A percentile compares a stretch with the other conserved stretches of the same genome.
phyloP scores from a whole-genome alignment of 1,284 basidiomycete genomes.

The Papiliotrema nemorosa region DNA sequence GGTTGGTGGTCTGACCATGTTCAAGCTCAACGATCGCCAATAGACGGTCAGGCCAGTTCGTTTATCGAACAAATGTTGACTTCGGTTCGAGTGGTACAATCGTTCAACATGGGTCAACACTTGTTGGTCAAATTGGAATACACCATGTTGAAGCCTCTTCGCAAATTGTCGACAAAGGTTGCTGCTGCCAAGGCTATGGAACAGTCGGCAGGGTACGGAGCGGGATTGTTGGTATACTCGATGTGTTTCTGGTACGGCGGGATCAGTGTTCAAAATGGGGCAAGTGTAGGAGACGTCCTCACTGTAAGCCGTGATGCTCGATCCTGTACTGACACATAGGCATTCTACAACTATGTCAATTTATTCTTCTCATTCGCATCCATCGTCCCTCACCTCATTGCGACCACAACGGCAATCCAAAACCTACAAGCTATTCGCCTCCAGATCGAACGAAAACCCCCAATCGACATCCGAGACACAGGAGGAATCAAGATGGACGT shows the following conservation, averaged over 20 bases:
- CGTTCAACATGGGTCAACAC: slow-evolving; percentile 42
- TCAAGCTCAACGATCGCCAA: slow-evolving; percentile 28
- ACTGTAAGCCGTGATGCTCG: slow-evolving; percentile 17
- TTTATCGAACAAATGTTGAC: slow-evolving; percentile 50
- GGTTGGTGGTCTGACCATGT: slow-evolving; percentile 40
- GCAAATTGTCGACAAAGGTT: slow-evolving; percentile 36
- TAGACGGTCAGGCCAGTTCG: slow-evolving; percentile 47
- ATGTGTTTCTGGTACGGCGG: slow-evolving; percentile 36
- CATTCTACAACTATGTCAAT: slow-evolving; percentile 31
- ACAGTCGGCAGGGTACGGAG: slow-evolving; percentile 29
- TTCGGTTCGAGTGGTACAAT: slow-evolving; percentile 49
- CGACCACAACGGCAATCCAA: slow-evolving; percentile 26
- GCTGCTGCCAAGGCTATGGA: slow-evolving; percentile 27
- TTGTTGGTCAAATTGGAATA: slow-evolving; percentile 43
- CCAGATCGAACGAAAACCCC: slow-evolving; percentile 40
- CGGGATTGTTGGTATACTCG: slow-evolving; percentile 23
- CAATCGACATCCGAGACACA: slow-evolving; percentile 37
- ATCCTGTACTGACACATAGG: slow-evolving; percentile 6
- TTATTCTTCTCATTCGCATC: slow-evolving; percentile 31
- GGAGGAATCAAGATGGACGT: slow-evolving; percentile 18
- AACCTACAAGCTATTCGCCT: slow-evolving; percentile 24
- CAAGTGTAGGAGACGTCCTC: slow-evolving; percentile 23
- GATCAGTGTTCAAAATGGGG: slow-evolving; percentile 19
- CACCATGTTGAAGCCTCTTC: slow-evolving; percentile 39
- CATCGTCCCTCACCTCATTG: slow-evolving; percentile 39